phyloP scores from a whole-genome alignment of 228 moss, liverwort and hornwort genomes.

The Sphagnum magellanicum region DNA sequence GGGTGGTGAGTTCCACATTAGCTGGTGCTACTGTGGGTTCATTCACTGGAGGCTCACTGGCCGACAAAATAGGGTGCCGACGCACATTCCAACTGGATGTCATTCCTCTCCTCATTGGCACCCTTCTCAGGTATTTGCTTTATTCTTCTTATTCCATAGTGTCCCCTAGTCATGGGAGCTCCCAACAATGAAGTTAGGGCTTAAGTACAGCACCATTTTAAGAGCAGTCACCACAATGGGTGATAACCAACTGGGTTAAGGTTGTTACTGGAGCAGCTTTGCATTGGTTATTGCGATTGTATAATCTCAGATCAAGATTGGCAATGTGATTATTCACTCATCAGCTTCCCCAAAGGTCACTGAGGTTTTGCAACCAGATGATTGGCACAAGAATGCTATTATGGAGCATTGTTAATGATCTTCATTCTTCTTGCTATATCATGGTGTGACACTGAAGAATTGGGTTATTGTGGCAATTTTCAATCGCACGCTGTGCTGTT shows the following conservation, averaged over 20 bases:
- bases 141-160: neutral
- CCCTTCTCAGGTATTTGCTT: constrained; percentile 22
- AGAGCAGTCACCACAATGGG: no score
- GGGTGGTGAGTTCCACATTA: constrained; percentile 52
- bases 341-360: no score
- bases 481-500: neutral
- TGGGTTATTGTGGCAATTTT: neutral
- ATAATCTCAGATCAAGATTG: no score
- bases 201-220: no score
- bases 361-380: no score
- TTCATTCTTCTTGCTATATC: neutral
- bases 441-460: neutral
- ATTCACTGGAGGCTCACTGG: constrained; percentile 42
- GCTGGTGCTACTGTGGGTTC: constrained; percentile 46
- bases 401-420: neutral
- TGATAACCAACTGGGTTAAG: no score
- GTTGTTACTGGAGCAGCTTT: neutral
- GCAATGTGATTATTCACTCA: no score
- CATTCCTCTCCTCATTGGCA: constrained; percentile 28
- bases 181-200: neutral
- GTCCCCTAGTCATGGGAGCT: neutral
- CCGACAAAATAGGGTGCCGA: constrained; percentile 37
- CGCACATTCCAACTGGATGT: constrained; percentile 46
- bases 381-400: neutral
- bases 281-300: neutral